Evolutionary conservation across 345 rosid genomes (phyloP), one percentile per base, ranked within the genome.

Genomic region (Pugionium dolabratum): DNA sequence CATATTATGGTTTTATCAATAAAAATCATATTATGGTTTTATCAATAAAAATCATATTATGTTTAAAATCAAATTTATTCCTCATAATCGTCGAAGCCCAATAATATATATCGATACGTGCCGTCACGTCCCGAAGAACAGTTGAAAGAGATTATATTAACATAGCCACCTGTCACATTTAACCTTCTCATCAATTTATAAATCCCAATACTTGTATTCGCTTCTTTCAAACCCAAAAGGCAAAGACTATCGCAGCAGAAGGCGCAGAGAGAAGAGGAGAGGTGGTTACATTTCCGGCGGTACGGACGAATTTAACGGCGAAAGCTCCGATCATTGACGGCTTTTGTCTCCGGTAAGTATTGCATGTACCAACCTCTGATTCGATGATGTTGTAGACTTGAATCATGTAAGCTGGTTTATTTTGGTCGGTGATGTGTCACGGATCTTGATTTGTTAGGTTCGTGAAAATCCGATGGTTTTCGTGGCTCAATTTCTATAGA

Each of bases 121-220:
- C 77, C 73, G 64, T 74, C 77, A 74, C 73, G 77, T 66, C 68
- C 59, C 73, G 18, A 61, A 34, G 34, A 74, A 67, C 7, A 62
- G 59, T 52, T 35, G 42, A 54, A 49, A 58, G 66, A 65, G 39
- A 60, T 2, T 42, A 62, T 51, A 28, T 5, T 2, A 1, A 32
- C 25, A 54, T 66, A 6, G 41, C 67, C 69, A 67, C 53, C 58
- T 67, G 73, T 73, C 39, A 46, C 29, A 51, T n/a, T 26, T 37
- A 29, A 44, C 7, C 5, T 44, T 34, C 49, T 18, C 18, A 18
- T 18, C 53, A 52, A 60, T 60, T 47, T 60, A 60, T 53, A 73
- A 53, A 73, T 66, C 37, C 42, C 72, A 59, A 32, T 25, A 33
- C 40, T 66, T 66, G 29, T 25, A 32, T 44, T 33, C 37, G 53